Evolutionary conservation across 192 early-diverging fungal species (phyloP).

Genomic region (Helicostylum pulchrum): DNA sequence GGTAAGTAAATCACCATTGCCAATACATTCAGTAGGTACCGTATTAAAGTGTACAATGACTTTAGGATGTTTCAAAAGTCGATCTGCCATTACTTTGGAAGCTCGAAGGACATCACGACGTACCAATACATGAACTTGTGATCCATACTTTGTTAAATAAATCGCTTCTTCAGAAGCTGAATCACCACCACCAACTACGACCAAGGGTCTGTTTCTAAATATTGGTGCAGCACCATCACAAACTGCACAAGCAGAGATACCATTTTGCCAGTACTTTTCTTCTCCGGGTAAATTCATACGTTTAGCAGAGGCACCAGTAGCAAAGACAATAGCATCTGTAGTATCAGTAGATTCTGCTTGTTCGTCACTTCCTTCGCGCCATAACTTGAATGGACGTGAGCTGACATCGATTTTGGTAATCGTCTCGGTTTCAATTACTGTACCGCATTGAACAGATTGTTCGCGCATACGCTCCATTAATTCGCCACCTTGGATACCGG

Average conservation of each 20-base stretch:
- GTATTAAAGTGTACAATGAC: slow-evolving; percentile 91
- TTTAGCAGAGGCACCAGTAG: slow-evolving; percentile 98
- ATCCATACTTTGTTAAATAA: slow-evolving; percentile 93
- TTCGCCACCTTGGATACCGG: slow-evolving; percentile 80
- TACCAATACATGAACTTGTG: slow-evolving; percentile 91
- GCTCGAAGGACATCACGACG: slow-evolving; percentile 95
- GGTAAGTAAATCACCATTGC: slow-evolving; percentile 75
- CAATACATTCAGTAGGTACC: slow-evolving; percentile 79
- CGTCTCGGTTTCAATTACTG: slow-evolving; percentile 88
- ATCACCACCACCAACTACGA: slow-evolving; percentile 95
- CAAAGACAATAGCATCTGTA: slow-evolving; percentile 85
- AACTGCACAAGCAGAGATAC: slow-evolving; percentile 98
- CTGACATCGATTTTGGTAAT: slow-evolving; percentile 80
- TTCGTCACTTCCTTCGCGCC: slow-evolving; percentile 77
- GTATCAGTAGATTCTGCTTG: slow-evolving; percentile 70
- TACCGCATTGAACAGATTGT: slow-evolving; percentile 85
- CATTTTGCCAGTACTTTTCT: slow-evolving; percentile 93
- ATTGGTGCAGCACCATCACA: slow-evolving; percentile 99
- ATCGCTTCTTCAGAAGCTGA: slow-evolving; percentile 96
- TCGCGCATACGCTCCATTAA: slow-evolving; percentile 83
- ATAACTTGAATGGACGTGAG: slow-evolving; percentile 79
- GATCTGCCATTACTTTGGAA: slow-evolving; percentile 94
- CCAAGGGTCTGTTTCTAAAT: slow-evolving; percentile 93
- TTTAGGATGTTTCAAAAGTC: slow-evolving; percentile 83
- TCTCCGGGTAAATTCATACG: slow-evolving; percentile 86